Conservation (phyloP, 2,329 filamentous ascomycete species). For the Nakataea oryzae region DNA sequence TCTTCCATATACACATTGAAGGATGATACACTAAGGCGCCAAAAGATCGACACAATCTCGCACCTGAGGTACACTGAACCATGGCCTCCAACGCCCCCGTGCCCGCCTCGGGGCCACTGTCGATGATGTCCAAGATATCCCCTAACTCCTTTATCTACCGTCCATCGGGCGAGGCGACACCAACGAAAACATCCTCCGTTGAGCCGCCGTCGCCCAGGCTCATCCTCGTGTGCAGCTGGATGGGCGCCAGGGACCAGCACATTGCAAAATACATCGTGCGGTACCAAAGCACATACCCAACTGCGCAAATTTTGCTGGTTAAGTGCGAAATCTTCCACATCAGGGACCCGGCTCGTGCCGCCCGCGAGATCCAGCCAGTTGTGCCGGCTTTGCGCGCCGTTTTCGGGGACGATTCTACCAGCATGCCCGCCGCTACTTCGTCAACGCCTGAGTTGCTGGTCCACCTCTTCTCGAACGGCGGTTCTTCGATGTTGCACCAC, state of each 20-base stretch:
- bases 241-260: conserved; percentile 37
- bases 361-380: conserved; percentile 24
- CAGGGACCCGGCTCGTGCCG: conserved; percentile 20
- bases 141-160: conserved; percentile 24
- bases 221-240: conserved; percentile 38
- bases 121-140: conserved; percentile 27
- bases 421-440: conserved; percentile 8
- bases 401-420: conserved; percentile 7
- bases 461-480: conserved; percentile 44
- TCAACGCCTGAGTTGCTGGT: conserved; percentile 24
- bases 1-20: too few species aligned
- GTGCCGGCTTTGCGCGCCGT: conserved; percentile 25
- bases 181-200: background rate
- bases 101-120: conserved; percentile 14
- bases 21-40: too few species aligned
- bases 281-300: conserved; percentile 33
- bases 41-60: background rate
- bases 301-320: conserved; percentile 34
- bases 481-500: conserved; percentile 28
- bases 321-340: conserved; percentile 27
- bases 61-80: background rate
- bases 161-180: conserved; percentile 9
- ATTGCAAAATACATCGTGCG: conserved; percentile 38
- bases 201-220: conserved; percentile 26
- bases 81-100: conserved; percentile 17